phyloP scores from a whole-genome alignment of 306 rosid species.

The Rosa lucieae region DNA sequence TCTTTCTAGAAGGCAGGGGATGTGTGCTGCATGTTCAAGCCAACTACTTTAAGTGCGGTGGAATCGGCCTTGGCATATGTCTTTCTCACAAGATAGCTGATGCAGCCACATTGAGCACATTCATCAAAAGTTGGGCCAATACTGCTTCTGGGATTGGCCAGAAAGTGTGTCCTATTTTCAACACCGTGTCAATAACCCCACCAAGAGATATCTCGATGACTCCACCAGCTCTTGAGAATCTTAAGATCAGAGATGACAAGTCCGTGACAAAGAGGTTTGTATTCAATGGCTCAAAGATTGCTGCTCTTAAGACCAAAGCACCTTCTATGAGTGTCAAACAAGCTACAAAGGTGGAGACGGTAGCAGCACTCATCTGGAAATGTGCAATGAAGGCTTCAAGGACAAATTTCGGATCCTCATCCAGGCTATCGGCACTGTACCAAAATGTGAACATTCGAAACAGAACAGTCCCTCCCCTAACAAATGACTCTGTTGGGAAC shows the following conservation, averaged over 20 bases:
- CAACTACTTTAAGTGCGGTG: slow-evolving; percentile 40
- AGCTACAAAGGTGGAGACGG: slow-evolving; percentile 36
- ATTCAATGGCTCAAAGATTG: slow-evolving; percentile 27
- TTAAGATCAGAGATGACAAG: not conserved
- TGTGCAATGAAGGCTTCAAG: slow-evolving; percentile 22
- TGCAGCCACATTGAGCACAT: slow-evolving; percentile 21
- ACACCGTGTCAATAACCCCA: slow-evolving; percentile 15
- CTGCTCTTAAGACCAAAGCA: slow-evolving; percentile 23
- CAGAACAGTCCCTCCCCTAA: slow-evolving; percentile 33
- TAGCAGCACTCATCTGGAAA: slow-evolving; percentile 40
- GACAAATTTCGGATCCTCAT: not conserved
- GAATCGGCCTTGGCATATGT: slow-evolving; percentile 28
- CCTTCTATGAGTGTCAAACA: slow-evolving; percentile 6
- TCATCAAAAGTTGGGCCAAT: slow-evolving; percentile 32
- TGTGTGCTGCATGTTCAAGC: slow-evolving; percentile 30
- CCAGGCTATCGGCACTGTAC: slow-evolving; percentile 5
- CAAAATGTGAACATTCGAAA: slow-evolving; percentile 39
- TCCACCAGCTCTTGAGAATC: not conserved
- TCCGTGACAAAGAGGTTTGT: slow-evolving; percentile 29
- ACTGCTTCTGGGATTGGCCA: slow-evolving; percentile 6
- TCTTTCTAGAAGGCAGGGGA: not conserved
- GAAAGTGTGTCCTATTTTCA: not conserved
- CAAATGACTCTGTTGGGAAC: slow-evolving; percentile 34
- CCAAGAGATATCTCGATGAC: not conserved
- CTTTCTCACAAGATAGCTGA: slow-evolving; percentile 46